phyloP scores from a whole-genome alignment of 2,329 filamentous ascomycete species.

The Alternaria incomplexa region DNA sequence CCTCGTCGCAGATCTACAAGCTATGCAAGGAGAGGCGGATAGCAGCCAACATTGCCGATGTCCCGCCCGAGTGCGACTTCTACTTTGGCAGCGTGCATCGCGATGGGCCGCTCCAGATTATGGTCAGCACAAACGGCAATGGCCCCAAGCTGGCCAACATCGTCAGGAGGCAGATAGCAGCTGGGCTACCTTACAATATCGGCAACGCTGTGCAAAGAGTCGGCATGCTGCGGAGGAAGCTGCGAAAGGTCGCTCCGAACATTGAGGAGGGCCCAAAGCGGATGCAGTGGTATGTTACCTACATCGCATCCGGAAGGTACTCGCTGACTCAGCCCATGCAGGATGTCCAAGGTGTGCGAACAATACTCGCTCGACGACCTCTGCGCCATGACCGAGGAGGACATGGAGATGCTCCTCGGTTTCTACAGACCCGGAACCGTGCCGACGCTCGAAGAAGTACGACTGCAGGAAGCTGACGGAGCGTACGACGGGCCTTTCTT shows the following conservation, averaged over 20 bases:
- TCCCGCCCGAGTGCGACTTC: slow-evolving; percentile 96
- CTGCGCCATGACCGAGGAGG: slow-evolving; percentile 78
- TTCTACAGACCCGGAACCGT: slow-evolving; percentile 66
- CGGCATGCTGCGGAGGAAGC: slow-evolving; percentile 76
- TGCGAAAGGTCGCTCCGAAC: slow-evolving; percentile 77
- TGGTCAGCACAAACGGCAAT: slow-evolving; percentile 98
- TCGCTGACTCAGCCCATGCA: slow-evolving; percentile 49
- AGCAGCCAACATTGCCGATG: slow-evolving; percentile 94
- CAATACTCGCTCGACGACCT: slow-evolving; percentile 84
- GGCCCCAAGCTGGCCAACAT: slow-evolving; percentile 89
- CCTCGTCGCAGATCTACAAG: slow-evolving; percentile 91
- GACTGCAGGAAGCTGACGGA: slow-evolving; percentile 47
- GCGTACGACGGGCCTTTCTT: slow-evolving; percentile 57
- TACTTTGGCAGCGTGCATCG: slow-evolving; percentile 97
- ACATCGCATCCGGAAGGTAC: no score
- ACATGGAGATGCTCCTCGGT: slow-evolving; percentile 80
- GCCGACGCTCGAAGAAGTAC: slow-evolving; percentile 52
- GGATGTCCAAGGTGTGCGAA: slow-evolving; percentile 93
- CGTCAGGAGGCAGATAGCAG: slow-evolving; percentile 81
- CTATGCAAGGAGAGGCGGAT: slow-evolving; percentile 85
- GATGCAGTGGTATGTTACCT: slow-evolving; percentile 75
- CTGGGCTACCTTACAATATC: slow-evolving; percentile 74
- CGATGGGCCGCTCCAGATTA: slow-evolving; percentile 93
- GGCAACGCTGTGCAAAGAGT: slow-evolving; percentile 87
- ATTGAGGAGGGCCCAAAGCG: slow-evolving; percentile 79